phyloP scores from a whole-genome alignment of 2,329 filamentous ascomycete species.

The Fusarium denticulatum region DNA sequence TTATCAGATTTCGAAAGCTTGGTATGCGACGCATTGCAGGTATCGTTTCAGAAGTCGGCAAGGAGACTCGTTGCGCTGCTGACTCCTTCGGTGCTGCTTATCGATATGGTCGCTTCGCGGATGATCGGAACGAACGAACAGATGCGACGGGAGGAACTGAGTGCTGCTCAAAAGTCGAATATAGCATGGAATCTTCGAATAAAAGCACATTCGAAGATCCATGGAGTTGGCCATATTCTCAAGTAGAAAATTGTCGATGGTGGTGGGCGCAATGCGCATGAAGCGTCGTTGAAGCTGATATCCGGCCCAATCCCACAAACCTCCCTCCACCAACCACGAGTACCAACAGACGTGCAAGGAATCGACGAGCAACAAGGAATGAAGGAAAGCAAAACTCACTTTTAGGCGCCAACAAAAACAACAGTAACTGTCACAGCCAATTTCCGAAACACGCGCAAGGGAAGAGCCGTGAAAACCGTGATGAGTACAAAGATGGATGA shows the following conservation, averaged over 20 bases:
- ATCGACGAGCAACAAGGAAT: constrained; percentile 28
- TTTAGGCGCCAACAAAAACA: constrained; percentile 64
- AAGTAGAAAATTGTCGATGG: constrained; percentile 1
- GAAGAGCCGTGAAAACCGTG: constrained; percentile 57
- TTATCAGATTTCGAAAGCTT: neutral
- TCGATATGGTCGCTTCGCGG: constrained; percentile 12
- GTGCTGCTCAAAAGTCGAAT: neutral
- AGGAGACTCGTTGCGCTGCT: neutral
- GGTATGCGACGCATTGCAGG: neutral
- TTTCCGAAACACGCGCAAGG: constrained; percentile 58
- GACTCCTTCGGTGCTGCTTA: neutral
- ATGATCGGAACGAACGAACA: neutral
- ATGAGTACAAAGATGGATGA: constrained; percentile 48
- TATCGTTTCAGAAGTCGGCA: neutral
- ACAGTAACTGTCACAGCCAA: constrained; percentile 56
- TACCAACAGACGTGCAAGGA: constrained; percentile 35
- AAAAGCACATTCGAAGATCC: neutral
- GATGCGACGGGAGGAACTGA: neutral
- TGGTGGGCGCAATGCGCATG: constrained; percentile 15
- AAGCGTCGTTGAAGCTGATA: constrained; percentile 20
- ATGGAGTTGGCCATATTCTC: neutral
- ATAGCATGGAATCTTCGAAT: neutral
- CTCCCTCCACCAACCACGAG: constrained; percentile 28
- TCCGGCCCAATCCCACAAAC: constrained; percentile 25
- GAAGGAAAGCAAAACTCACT: constrained; percentile 56